Conservation (phyloP, 441 rosid genomes). For the Daphne laureola region DNA sequence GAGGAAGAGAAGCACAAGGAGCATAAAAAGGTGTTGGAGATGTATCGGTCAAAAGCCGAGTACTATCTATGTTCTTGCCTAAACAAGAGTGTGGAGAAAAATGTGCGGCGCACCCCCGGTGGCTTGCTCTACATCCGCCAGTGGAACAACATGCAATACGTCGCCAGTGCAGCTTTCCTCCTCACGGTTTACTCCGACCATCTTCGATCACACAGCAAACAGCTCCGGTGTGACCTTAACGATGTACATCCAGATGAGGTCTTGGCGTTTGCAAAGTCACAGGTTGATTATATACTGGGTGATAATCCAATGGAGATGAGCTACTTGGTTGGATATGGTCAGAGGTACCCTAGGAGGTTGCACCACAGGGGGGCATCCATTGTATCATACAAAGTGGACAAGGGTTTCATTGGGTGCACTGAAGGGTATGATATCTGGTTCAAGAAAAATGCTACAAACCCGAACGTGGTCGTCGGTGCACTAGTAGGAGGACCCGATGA, state of each 20-base stretch:
- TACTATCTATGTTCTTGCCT: constrained; percentile 36
- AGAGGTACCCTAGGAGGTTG: constrained; percentile 37
- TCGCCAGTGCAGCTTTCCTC: constrained; percentile 25
- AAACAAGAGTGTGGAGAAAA: constrained; percentile 20
- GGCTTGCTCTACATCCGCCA: constrained; percentile 28
- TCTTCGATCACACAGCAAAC: constrained; percentile 17
- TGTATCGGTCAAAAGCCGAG: constrained; percentile 30
- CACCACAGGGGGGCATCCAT: constrained; percentile 66
- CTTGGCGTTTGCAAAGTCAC: constrained; percentile 22
- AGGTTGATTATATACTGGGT: constrained; percentile 55
- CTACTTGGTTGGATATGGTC: constrained; percentile 54
- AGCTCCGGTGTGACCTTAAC: constrained; percentile 17
- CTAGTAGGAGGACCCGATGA: constrained; percentile 41
- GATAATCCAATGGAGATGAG: constrained; percentile 48
- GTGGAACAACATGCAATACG: constrained; percentile 51
- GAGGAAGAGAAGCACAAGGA: constrained; percentile 19
- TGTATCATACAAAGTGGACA: constrained; percentile 20
- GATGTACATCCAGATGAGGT: constrained; percentile 19
- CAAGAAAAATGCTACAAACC: constrained; percentile 24
- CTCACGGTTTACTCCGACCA: constrained; percentile 29
- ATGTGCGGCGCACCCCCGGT: constrained; percentile 35
- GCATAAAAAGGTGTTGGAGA: constrained; percentile 14
- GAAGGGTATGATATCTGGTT: constrained; percentile 40
- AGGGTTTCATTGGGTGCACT: constrained; percentile 39
- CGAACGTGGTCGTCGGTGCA: constrained; percentile 28